Conservation (phyloP, 306 rosid genomes). For the Pyrus communis region DNA sequence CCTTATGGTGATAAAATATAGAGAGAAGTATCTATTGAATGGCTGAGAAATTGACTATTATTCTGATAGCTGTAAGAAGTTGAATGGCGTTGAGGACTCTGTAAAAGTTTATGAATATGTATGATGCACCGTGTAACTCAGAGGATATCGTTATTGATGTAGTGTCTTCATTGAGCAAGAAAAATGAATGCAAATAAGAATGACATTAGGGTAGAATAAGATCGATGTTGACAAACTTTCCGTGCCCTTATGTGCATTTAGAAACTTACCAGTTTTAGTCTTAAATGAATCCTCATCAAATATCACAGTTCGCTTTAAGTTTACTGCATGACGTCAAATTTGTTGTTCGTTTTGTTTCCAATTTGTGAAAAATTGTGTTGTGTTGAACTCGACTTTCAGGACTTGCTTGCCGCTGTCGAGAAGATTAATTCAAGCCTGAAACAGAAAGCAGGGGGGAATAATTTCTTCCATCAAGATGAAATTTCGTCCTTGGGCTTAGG, state of each 20-base stretch:
- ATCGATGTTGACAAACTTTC: neutral
- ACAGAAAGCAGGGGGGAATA: slow-evolving; percentile 35
- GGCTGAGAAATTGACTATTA: neutral
- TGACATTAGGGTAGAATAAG: neutral
- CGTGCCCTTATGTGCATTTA: neutral
- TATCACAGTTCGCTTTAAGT: neutral
- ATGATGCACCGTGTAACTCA: neutral
- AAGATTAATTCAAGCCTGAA: slow-evolving; percentile 68
- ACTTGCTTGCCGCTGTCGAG: slow-evolving; percentile 68
- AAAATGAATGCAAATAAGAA: neutral
- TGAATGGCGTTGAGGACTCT: neutral
- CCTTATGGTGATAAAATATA: neutral
- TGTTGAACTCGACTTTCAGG: slow-evolving; percentile 31
- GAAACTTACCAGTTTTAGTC: neutral
- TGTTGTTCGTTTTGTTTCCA: neutral
- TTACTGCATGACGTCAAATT: neutral
- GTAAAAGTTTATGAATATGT: neutral
- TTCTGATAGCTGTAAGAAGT: neutral
- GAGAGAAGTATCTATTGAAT: neutral
- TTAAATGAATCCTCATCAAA: neutral
- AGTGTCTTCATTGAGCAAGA: neutral
- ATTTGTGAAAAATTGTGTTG: neutral
- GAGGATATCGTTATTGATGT: too few relatives aligned
- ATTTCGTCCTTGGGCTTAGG: slow-evolving; percentile 72
- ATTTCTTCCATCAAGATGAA: slow-evolving; percentile 72